Evolutionary conservation across 1,284 basidiomycete species (phyloP).

Genomic region (Leccinum ponderosum): DNA sequence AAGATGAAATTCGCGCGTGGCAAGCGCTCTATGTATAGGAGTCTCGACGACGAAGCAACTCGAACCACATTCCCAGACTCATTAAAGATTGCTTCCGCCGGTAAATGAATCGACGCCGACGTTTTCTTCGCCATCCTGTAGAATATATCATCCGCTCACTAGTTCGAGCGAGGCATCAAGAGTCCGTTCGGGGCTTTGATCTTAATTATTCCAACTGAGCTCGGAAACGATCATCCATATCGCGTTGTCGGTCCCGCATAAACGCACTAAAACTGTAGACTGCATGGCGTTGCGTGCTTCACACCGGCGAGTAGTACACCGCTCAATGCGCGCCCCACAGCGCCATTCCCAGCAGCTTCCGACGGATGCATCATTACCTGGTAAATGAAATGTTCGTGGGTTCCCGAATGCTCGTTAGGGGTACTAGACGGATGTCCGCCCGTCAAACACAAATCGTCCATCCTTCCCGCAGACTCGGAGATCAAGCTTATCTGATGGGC

Average conservation of each 20-base stretch:
- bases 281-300: not conserved
- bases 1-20: constrained; percentile 7
- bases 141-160: not conserved
- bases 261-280: not conserved
- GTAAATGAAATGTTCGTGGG: constrained; percentile 7
- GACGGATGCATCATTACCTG: not conserved
- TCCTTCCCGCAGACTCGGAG: not conserved
- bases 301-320: not conserved
- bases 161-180: not conserved
- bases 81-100: constrained; percentile 6
- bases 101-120: not conserved
- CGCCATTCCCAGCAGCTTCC: constrained; percentile 5
- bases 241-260: constrained; percentile 7
- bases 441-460: not conserved
- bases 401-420: constrained; percentile 7
- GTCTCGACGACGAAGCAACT: constrained; percentile 4
- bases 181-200: not conserved
- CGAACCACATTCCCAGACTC: constrained; percentile 14
- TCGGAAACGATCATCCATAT: constrained; percentile 1
- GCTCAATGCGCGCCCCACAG: constrained; percentile 10
- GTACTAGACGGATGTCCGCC: not conserved
- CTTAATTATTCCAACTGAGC: not conserved
- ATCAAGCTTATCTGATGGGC: not conserved
- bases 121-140: not conserved
- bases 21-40: not conserved